Percentiles rank a stretch among this genome's conserved stretches.
Conservation (phyloP, 2,329 filamentous ascomycete species). For the Samsoniella hepiali region DNA sequence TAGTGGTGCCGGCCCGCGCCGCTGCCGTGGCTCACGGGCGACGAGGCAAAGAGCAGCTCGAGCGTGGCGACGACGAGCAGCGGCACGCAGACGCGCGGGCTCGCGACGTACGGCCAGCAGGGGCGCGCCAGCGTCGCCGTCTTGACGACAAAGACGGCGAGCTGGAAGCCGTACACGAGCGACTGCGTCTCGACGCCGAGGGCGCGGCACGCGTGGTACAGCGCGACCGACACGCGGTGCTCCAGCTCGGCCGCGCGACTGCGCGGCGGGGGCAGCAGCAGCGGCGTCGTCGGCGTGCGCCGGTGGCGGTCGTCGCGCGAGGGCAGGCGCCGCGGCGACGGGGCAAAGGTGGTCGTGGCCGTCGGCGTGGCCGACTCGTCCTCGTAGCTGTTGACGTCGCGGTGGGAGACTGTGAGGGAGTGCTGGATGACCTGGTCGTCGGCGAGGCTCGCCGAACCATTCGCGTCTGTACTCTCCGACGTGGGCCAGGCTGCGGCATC, state of each 20-base stretch:
- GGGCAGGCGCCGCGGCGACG: constrained; percentile 1
- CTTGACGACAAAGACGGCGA: constrained; percentile 66
- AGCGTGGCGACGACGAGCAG: constrained; percentile 66
- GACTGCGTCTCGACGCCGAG: constrained; percentile 31
- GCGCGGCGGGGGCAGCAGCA: constrained; percentile 50
- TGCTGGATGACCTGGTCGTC: not conserved
- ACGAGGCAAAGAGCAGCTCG: constrained; percentile 60
- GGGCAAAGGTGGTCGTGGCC: not conserved
- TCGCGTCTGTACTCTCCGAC: not conserved
- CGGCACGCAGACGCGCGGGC: constrained; percentile 61
- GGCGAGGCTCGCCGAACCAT: not conserved
- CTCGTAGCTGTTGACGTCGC: constrained; percentile 4
- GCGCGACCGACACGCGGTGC: constrained; percentile 34
- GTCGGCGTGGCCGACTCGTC: constrained; percentile 2
- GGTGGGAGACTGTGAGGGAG: constrained; percentile 13
- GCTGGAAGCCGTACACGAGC: constrained; percentile 43
- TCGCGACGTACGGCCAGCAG: constrained; percentile 71
- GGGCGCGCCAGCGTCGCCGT: constrained; percentile 60
- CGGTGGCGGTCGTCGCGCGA: not conserved
- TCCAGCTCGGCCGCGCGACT: constrained; percentile 33
- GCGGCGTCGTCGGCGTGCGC: constrained; percentile 32
- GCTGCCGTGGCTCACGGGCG: constrained; percentile 19
- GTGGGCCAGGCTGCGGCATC: not conserved
- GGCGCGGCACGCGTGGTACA: constrained; percentile 30
- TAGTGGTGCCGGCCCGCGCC: constrained; percentile 17